phyloP scores from a whole-genome alignment of 2,329 filamentous ascomycete species.

The Elsinoe arachidis region DNA sequence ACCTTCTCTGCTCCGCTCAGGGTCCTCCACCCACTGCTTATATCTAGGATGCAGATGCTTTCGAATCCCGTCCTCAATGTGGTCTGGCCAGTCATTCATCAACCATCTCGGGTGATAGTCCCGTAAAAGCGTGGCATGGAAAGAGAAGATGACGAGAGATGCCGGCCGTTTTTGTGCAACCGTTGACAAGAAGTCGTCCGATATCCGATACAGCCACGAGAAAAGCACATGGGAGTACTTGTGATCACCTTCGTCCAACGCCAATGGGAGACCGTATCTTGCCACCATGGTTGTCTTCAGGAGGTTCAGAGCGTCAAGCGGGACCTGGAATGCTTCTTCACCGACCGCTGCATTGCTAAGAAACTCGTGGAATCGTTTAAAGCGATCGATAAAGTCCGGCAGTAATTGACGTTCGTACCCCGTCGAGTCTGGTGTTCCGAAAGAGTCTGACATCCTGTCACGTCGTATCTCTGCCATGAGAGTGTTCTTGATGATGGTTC shows the following conservation, averaged over 20 bases:
- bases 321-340: neutral
- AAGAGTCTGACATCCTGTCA: neutral
- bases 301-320: neutral
- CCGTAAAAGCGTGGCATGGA: neutral
- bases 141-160: constrained; percentile 1
- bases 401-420: neutral
- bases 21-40: neutral
- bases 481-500: neutral
- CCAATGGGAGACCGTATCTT: neutral
- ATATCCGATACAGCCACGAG: neutral
- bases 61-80: neutral
- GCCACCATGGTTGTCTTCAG: neutral
- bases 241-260: neutral
- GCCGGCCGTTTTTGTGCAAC: neutral
- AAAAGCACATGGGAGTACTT: neutral
- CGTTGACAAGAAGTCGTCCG: neutral
- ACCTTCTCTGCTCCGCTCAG: too few relatives aligned
- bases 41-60: constrained; percentile 1
- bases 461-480: neutral
- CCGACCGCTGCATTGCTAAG: neutral
- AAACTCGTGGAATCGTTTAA: neutral
- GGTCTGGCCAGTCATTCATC: constrained; percentile 5
- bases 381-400: neutral
- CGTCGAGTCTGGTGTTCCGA: neutral
- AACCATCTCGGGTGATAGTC: neutral